These are phyloP conservation scores for Gossypium bickii DNA, from an alignment of 345 rosid genomes.

Conservation along the genomic window DNA sequence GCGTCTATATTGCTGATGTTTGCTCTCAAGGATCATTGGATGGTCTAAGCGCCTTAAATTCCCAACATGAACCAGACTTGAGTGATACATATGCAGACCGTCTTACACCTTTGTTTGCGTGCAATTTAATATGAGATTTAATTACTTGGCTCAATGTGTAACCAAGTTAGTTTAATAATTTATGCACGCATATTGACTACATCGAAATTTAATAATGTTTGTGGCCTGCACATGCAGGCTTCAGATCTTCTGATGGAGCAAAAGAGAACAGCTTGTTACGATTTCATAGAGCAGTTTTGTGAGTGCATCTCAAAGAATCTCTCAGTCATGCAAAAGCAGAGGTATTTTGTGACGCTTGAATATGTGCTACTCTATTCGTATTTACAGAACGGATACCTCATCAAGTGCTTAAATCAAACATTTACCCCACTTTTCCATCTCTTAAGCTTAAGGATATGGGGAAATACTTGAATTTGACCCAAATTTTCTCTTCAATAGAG, in stretches of 20 bases:
- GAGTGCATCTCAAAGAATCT: conserved; percentile 45
- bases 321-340: conserved; percentile 53
- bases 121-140: background rate
- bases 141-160: background rate
- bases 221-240: conserved; percentile 38
- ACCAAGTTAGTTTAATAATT: background rate
- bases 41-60: background rate
- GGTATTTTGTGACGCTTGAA: conserved; percentile 30
- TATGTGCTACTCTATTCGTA: background rate
- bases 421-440: background rate
- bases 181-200: background rate
- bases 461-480: background rate
- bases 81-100: background rate
- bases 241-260: conserved; percentile 70
- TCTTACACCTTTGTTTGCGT: background rate
- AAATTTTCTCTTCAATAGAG: conserved; percentile 28
- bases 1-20: background rate
- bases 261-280: conserved; percentile 31
- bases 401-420: background rate
- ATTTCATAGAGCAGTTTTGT: conserved; percentile 48
- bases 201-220: background rate
- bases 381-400: background rate
- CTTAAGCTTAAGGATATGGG: background rate
- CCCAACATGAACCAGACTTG: background rate
- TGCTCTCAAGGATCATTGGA: background rate